Percentiles rank a stretch among this genome's conserved stretches.
Evolutionary conservation across 805 yeast species (phyloP).

Genomic region (Yamadazyma philogaea): DNA sequence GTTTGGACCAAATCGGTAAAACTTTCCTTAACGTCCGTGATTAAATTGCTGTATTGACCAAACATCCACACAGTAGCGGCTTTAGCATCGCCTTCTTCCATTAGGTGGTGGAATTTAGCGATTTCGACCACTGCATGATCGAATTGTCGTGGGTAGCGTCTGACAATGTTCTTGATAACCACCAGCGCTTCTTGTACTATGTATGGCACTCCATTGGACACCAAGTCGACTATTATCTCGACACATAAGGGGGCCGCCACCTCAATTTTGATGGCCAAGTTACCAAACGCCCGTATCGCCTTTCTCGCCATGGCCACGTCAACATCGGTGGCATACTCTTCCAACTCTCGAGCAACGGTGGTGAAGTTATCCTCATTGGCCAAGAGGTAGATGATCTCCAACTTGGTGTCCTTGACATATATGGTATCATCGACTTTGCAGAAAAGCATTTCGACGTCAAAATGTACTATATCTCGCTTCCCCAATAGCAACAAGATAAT

Average conservation of each 20-base stretch:
- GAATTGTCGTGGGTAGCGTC: slow-evolving; percentile 68
- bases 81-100: slow-evolving; percentile 76
- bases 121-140: slow-evolving; percentile 29
- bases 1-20: slow-evolving; percentile 32
- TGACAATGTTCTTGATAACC: slow-evolving; percentile 69
- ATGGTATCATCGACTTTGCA: slow-evolving; percentile 83
- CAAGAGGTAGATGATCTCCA: slow-evolving; percentile 78
- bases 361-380: slow-evolving; percentile 64
- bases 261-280: slow-evolving; percentile 74
- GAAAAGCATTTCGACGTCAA: slow-evolving; percentile 79
- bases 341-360: slow-evolving; percentile 67
- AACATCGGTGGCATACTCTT: slow-evolving; percentile 83
- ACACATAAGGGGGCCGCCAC: slow-evolving; percentile 63
- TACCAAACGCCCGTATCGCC: slow-evolving; percentile 86
- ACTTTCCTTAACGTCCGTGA: slow-evolving; percentile 29
- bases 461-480: slow-evolving; percentile 53
- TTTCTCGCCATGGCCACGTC: slow-evolving; percentile 84
- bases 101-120: slow-evolving; percentile 34
- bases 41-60: slow-evolving; percentile 61
- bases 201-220: slow-evolving; percentile 64
- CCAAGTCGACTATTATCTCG: slow-evolving; percentile 53
- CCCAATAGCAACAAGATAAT: slow-evolving; percentile 70
- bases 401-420: slow-evolving; percentile 83
- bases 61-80: slow-evolving; percentile 79
- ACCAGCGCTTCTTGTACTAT: slow-evolving; percentile 78